Conservation (phyloP, 2,329 filamentous ascomycete species). For the Beauveria medogensis region DNA sequence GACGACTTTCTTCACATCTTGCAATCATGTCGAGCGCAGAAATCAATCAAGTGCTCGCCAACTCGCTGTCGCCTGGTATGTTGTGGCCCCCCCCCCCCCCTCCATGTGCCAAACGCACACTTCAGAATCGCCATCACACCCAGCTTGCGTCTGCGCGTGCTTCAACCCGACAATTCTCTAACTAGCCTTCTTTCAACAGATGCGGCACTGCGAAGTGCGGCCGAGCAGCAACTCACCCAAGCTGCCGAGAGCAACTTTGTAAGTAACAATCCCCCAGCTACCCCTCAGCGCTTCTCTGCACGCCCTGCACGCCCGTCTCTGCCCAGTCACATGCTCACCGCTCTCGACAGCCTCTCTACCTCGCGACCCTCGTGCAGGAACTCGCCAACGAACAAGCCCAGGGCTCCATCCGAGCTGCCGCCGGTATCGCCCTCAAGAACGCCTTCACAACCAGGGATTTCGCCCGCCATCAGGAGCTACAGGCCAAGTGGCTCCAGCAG, state of each 20-base stretch:
- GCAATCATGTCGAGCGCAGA: slow-evolving; percentile 68
- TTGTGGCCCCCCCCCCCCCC: slow-evolving; percentile 17
- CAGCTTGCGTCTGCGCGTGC: background rate
- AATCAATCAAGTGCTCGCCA: slow-evolving; percentile 95
- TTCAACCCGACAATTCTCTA: slow-evolving; percentile 14
- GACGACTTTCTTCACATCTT: slow-evolving; percentile 27
- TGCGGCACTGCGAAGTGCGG: slow-evolving; percentile 78
- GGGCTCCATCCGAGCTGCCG: slow-evolving; percentile 81
- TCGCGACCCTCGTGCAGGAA: slow-evolving; percentile 85
- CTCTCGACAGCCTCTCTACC: slow-evolving; percentile 68
- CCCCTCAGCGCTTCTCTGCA: slow-evolving; percentile 7
- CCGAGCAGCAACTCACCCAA: slow-evolving; percentile 88
- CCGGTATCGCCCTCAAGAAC: slow-evolving; percentile 96
- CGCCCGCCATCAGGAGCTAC: slow-evolving; percentile 77
- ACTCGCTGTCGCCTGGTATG: slow-evolving; percentile 91
- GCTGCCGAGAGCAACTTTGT: slow-evolving; percentile 96
- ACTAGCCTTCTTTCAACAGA: slow-evolving; percentile 50
- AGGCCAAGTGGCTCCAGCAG: slow-evolving; percentile 85
- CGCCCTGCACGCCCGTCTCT: slow-evolving; percentile 11
- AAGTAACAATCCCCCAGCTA: slow-evolving; percentile 28
- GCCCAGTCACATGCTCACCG: slow-evolving; percentile 19
- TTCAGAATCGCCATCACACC: slow-evolving; percentile 9
- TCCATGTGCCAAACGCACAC: slow-evolving; percentile 8
- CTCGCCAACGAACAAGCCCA: slow-evolving; percentile 83
- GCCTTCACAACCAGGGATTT: slow-evolving; percentile 92